A percentile compares a stretch with the other conserved stretches of the same genome.
phyloP scores from a whole-genome alignment of 2,329 filamentous ascomycete genomes.

The Leptographium wingfieldii region DNA sequence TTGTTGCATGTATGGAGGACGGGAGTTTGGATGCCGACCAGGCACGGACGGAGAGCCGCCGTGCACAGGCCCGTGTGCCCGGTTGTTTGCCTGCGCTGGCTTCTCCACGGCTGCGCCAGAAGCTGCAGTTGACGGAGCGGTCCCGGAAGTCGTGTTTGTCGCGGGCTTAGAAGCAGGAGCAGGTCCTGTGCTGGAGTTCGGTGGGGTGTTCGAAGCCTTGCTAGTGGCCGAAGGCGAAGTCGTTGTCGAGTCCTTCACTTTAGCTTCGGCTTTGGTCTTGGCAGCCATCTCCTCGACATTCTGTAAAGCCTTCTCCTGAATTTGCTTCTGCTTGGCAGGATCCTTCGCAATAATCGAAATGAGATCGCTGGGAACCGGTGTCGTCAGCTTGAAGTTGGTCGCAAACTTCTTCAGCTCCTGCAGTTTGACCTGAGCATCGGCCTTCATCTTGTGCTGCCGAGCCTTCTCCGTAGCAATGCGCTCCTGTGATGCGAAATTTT shows the following conservation, averaged over 20 bases:
- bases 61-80: constrained; percentile 5
- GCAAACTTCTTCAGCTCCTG: constrained; percentile 95
- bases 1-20: constrained; percentile 35
- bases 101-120: constrained; percentile 1
- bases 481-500: constrained; percentile 47
- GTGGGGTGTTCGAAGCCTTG: not conserved
- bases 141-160: not conserved
- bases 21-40: constrained; percentile 33
- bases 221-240: not conserved
- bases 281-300: constrained; percentile 54
- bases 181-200: not conserved
- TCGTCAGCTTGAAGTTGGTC: constrained; percentile 83
- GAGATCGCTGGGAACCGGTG: constrained; percentile 80
- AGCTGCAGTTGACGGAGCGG: constrained; percentile 3
- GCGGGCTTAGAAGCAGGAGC: not conserved
- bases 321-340: constrained; percentile 83
- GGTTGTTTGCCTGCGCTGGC: constrained; percentile 1
- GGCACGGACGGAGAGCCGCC: constrained; percentile 15
- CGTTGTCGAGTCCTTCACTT: constrained; percentile 38
- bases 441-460: constrained; percentile 44
- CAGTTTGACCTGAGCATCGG: constrained; percentile 82
- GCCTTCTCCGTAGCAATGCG: constrained; percentile 42
- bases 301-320: constrained; percentile 74
- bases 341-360: constrained; percentile 96
- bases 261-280: constrained; percentile 32